phyloP scores from a whole-genome alignment of 2,329 filamentous ascomycete genomes.

The Mariannaea elegans region DNA sequence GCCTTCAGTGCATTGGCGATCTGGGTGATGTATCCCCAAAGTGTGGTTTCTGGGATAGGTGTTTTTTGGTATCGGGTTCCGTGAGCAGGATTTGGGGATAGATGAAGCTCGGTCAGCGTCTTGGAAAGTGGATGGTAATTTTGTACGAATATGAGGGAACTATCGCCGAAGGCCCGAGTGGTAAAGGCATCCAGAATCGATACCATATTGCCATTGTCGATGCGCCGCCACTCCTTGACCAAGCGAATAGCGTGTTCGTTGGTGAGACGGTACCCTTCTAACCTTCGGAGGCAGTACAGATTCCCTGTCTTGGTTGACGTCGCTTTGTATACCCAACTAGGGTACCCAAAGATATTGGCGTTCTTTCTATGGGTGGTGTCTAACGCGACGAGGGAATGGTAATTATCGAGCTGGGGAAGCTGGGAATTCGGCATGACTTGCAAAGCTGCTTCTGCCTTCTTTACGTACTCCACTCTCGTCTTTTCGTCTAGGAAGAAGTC shows the following conservation, averaged over 20 bases:
- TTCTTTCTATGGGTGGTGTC: constrained; percentile 85
- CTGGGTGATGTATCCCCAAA: constrained; percentile 95
- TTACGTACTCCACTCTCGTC: constrained; percentile 86
- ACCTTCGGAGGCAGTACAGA: constrained; percentile 84
- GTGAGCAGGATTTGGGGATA: constrained; percentile 53
- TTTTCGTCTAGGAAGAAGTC: constrained; percentile 93
- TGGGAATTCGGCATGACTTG: constrained; percentile 84
- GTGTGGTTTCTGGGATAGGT: constrained; percentile 72
- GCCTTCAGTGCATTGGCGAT: constrained; percentile 87
- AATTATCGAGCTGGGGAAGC: constrained; percentile 83
- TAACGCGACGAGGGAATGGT: constrained; percentile 90
- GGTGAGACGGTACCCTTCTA: constrained; percentile 89
- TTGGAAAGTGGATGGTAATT: constrained; percentile 93
- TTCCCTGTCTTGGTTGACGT: constrained; percentile 88
- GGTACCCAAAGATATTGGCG: constrained; percentile 82
- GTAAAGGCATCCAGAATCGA: constrained; percentile 93
- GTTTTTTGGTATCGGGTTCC: constrained; percentile 56
- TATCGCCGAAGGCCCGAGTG: constrained; percentile 90
- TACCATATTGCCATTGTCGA: constrained; percentile 84
- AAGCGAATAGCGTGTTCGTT: constrained; percentile 89
- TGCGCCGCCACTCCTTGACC: constrained; percentile 88
- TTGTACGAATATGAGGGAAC: constrained; percentile 91
- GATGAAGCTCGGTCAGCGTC: constrained; percentile 86
- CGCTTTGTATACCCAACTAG: constrained; percentile 96
- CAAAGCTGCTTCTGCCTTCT: constrained; percentile 84